These are phyloP conservation scores for Cerrena zonata DNA, from an alignment of 1,284 basidiomycete genomes.

Conservation along the genomic window DNA sequence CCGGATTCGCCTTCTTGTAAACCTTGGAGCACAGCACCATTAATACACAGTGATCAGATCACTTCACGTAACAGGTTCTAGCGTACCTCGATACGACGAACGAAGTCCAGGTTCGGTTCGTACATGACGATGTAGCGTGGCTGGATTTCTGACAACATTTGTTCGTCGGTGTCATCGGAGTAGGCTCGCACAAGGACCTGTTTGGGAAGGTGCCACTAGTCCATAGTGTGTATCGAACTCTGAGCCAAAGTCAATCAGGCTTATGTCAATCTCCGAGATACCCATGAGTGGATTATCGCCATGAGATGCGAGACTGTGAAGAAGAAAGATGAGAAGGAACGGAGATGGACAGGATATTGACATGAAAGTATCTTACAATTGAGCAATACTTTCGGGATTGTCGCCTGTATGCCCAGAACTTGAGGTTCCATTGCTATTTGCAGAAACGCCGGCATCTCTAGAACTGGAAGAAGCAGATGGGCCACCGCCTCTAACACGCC, in stretches of 20 bases:
- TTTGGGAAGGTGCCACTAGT: constrained; percentile 72
- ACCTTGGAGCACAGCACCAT: constrained; percentile 44
- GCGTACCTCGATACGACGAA: constrained; percentile 86
- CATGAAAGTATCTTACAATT: constrained; percentile 43
- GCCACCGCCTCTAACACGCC: constrained; percentile 63
- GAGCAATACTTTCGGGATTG: constrained; percentile 53
- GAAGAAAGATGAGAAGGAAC: neutral
- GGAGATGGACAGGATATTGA: neutral
- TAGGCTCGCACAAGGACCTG: constrained; percentile 85
- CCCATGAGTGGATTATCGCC: constrained; percentile 2
- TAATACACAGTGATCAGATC: neutral
- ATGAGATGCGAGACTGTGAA: constrained; percentile 1
- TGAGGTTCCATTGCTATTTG: constrained; percentile 18
- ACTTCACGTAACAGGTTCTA: neutral
- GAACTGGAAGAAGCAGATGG: constrained; percentile 29
- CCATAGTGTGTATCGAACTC: constrained; percentile 83
- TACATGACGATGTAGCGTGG: constrained; percentile 94
- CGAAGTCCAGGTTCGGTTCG: constrained; percentile 90
- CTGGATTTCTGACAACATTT: constrained; percentile 79
- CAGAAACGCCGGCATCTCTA: constrained; percentile 9
- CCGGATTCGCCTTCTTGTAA: constrained; percentile 77
- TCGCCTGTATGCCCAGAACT: constrained; percentile 39
- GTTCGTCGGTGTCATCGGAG: constrained; percentile 89
- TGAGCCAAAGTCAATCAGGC: constrained; percentile 52
- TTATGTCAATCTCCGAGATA: constrained; percentile 12